phyloP scores from a whole-genome alignment of 208 protist species.

The Acanthamoeba triangularis region DNA sequence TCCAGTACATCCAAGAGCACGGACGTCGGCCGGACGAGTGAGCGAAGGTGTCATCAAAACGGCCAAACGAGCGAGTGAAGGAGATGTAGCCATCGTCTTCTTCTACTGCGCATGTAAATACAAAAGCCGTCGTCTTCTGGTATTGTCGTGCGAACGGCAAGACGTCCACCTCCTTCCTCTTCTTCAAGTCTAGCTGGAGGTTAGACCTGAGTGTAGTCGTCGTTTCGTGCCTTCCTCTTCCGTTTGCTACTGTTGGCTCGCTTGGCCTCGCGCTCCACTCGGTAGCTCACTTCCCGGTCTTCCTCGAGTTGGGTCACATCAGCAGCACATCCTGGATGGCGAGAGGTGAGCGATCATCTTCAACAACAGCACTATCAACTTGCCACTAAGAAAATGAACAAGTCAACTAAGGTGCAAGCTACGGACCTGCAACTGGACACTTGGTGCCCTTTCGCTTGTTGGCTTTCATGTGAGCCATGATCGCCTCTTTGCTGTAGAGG shows the following conservation, averaged over 20 bases:
- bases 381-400: not conserved
- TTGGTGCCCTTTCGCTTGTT: not conserved
- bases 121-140: not conserved
- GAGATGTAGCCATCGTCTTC: not conserved
- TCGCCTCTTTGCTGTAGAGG: not conserved
- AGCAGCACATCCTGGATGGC: not conserved
- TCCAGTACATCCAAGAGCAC: slow-evolving; percentile 24
- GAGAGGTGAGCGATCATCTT: not conserved
- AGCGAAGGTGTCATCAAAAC: not conserved
- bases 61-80: too few relatives aligned
- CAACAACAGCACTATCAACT: not conserved
- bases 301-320: not conserved
- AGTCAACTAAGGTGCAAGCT: not conserved
- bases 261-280: slow-evolving; percentile 39
- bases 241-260: not conserved
- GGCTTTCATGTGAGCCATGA: not conserved
- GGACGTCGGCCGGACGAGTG: not conserved
- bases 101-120: not conserved
- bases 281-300: not conserved
- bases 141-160: not conserved
- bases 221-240: slow-evolving; percentile 14
- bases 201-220: slow-evolving; percentile 14
- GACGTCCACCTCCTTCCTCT: not conserved
- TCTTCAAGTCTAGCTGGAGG: not conserved
- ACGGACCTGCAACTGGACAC: not conserved